These are phyloP conservation scores for Streptanthus diversifolius DNA, from an alignment of 345 rosid species.

Conservation along the genomic window DNA sequence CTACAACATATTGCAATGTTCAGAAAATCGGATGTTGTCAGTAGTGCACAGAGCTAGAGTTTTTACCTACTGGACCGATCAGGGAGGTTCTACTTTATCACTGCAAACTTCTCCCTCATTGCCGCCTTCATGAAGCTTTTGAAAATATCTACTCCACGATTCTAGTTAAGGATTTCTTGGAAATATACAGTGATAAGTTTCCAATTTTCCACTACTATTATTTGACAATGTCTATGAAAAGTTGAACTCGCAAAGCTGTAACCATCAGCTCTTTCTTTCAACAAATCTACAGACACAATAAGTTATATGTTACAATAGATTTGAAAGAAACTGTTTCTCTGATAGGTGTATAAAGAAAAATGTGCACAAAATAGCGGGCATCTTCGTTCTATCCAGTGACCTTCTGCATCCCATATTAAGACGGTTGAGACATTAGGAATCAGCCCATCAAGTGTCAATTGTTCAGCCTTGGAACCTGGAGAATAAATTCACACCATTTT, in stretches of 20 bases:
- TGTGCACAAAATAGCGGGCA: constrained; percentile 22
- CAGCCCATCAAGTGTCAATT: not conserved
- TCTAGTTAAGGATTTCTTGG: not conserved
- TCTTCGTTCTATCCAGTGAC: constrained; percentile 19
- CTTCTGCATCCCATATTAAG: constrained; percentile 10
- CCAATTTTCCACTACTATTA: not conserved
- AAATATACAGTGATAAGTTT: not conserved
- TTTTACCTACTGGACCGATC: constrained; percentile 11
- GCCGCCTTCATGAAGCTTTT: constrained; percentile 28
- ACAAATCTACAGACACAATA: constrained; percentile 29
- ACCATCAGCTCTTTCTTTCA: constrained; percentile 30
- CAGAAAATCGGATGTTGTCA: not conserved
- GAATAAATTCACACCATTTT: not conserved
- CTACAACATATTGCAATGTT: not conserved
- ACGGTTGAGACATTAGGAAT: constrained; percentile 21
- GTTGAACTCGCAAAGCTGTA: constrained; percentile 5
- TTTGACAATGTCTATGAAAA: constrained; percentile 1
- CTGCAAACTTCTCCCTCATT: constrained; percentile 32
- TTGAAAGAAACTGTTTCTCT: constrained; percentile 19
- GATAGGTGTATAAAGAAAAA: constrained; percentile 27
- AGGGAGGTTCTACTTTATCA: constrained; percentile 34
- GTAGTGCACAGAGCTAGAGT: not conserved
- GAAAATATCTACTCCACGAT: not conserved
- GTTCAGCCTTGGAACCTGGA: constrained; percentile 25
- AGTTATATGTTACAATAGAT: constrained; percentile 32